Evolutionary conservation across 2,329 filamentous ascomycete species (phyloP), one percentile per base, ranked within the genome.

Genomic region (Colletotrichum cuscutae): DNA sequence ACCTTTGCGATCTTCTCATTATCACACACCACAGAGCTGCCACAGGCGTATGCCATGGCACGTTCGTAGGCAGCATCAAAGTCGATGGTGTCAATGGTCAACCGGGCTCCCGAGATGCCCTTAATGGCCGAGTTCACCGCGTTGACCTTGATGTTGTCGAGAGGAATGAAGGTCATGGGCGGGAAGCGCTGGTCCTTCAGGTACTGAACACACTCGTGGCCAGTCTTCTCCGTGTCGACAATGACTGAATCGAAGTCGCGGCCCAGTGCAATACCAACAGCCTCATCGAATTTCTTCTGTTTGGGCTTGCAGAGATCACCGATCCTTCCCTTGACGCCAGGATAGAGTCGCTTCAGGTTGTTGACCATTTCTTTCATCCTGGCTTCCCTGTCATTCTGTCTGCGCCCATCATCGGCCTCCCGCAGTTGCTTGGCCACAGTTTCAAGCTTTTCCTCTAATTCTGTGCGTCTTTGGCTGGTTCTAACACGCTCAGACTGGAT

Each of bases 121-220:
- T 98, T 98, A 76, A 99, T 87, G 72, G 94, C 95, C 5, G 95
- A 94, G 80, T 97, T 97, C 72, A 97, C 90, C 12, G 94, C 92
- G 81, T 94, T 95, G 80, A 98, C 95, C 79, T 98, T 97, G 81
- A 99, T 98, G 65, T 97, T 98, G 85, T 99, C 97, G 22, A 99
- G 88, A 1, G 97, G 97, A 75, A 98, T 95, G 82, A 99, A 98
- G 1, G 95, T 98, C 83, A 97, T 94, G 71, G 95, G 94, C 7
- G 93, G 90, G 66, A 94, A 92, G 68, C 94, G 92, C 80, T 98
- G 94, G 76, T 98, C 95, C 77, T 97, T 97, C 71, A 99, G 89
- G 79, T 98, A 97, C 77, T 97, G 91, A 68, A 99, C 97, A 81
- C 97, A 99, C 77, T 98, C 95, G 72, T 95, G 92, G 32, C 94